Conservation (phyloP, 495 filamentous ascomycete species). For the Penicillium cinerascens region DNA sequence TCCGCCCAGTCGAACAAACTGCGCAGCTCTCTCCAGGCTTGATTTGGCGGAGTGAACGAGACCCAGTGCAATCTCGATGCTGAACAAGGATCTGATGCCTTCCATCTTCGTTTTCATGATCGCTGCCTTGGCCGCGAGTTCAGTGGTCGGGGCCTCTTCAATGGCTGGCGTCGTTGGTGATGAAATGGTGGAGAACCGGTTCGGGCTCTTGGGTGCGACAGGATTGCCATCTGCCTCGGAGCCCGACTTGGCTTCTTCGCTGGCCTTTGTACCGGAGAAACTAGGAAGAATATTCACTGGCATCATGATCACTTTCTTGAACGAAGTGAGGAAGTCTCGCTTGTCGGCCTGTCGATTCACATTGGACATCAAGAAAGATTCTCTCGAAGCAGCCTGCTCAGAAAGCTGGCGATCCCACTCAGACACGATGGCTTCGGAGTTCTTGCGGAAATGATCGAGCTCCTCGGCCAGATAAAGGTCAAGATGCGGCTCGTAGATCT, state of each 20-base stretch:
- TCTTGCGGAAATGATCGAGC: constrained; percentile 73
- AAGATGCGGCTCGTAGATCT: constrained; percentile 84
- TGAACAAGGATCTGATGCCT: constrained; percentile 90
- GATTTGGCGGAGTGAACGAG: constrained; percentile 89
- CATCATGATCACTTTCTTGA: constrained; percentile 99
- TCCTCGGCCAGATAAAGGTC: constrained; percentile 94
- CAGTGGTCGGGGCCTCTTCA: constrained; percentile 73
- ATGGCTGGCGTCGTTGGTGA: constrained; percentile 47
- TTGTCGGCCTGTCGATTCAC: constrained; percentile 94
- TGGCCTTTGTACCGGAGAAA: constrained; percentile 51
- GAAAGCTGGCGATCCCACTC: constrained; percentile 89
- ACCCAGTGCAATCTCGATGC: constrained; percentile 88
- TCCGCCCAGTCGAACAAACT: constrained; percentile 75
- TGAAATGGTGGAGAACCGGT: constrained; percentile 51
- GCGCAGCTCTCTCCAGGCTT: constrained; percentile 77
- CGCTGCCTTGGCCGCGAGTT: constrained; percentile 91
- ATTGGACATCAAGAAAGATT: constrained; percentile 92
- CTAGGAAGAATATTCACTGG: constrained; percentile 85
- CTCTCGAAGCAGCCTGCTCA: constrained; percentile 84
- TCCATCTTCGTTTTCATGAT: constrained; percentile 93
- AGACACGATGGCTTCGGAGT: constrained; percentile 70
- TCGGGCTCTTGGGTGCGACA: constrained; percentile 42
- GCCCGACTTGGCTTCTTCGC: constrained; percentile 30
- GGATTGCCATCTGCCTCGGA: constrained; percentile 33
- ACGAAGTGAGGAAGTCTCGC: constrained; percentile 90